Percentiles rank a stretch among this genome's conserved stretches.
Evolutionary conservation across 2,329 filamentous ascomycete species (phyloP).

Genomic region (Penicillium sp.): DNA sequence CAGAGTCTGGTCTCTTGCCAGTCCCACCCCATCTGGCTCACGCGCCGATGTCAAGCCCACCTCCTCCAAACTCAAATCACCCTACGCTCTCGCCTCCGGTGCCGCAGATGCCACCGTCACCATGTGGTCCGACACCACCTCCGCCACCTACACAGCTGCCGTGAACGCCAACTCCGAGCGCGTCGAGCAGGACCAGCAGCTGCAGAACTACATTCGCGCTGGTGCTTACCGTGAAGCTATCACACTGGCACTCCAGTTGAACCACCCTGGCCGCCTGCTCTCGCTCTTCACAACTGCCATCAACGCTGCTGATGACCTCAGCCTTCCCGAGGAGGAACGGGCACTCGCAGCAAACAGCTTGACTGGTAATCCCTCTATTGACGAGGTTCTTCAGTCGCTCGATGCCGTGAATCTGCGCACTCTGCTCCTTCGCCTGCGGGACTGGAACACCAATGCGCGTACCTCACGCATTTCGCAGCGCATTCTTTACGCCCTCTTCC

Average conservation of each 20-base stretch:
- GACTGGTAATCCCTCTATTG: slow-evolving; percentile 61
- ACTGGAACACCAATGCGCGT: slow-evolving; percentile 96
- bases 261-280: slow-evolving; percentile 87
- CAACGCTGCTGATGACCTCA: slow-evolving; percentile 65
- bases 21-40: slow-evolving; percentile 47
- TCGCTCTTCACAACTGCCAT: slow-evolving; percentile 80
- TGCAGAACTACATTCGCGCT: slow-evolving; percentile 87
- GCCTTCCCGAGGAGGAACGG: slow-evolving; percentile 25
- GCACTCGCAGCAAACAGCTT: slow-evolving; percentile 35
- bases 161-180: slow-evolving; percentile 73
- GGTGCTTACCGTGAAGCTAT: slow-evolving; percentile 93
- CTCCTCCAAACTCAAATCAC: slow-evolving; percentile 35
- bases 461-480: slow-evolving; percentile 83
- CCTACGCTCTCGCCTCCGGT: slow-evolving; percentile 78
- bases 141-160: slow-evolving; percentile 72
- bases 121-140: slow-evolving; percentile 93
- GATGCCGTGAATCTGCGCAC: slow-evolving; percentile 83
- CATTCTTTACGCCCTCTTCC: slow-evolving; percentile 76
- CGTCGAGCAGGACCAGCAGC: slow-evolving; percentile 89
- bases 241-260: slow-evolving; percentile 84
- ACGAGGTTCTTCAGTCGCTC: slow-evolving; percentile 76
- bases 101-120: slow-evolving; percentile 90
- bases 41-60: slow-evolving; percentile 31
- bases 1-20: slow-evolving; percentile 89
- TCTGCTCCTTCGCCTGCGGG: slow-evolving; percentile 77